Conservation (phyloP, 2,329 filamentous ascomycete genomes). For the Aspergillus neotritici region DNA sequence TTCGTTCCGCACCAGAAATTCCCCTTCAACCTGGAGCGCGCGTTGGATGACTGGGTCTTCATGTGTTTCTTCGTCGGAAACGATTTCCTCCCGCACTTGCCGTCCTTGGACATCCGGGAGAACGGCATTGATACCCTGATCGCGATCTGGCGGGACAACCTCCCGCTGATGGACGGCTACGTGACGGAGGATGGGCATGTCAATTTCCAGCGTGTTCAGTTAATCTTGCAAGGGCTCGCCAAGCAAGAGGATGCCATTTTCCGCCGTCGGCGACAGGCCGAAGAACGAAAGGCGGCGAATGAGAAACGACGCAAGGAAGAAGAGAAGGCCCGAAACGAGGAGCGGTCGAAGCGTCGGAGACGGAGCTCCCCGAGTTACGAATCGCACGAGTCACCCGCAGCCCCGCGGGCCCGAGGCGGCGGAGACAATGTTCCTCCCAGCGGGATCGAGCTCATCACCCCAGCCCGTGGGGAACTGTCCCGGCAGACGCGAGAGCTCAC, state of each 20-base stretch:
- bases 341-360: constrained; percentile 38
- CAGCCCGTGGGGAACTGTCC: constrained; percentile 49
- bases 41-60: constrained; percentile 96
- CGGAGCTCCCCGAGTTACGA: constrained; percentile 43
- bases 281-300: constrained; percentile 75
- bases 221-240: constrained; percentile 80
- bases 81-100: constrained; percentile 94
- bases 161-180: constrained; percentile 89
- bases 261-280: constrained; percentile 74
- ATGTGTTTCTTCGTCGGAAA: constrained; percentile 99
- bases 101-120: constrained; percentile 94
- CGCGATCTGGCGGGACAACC: constrained; percentile 92
- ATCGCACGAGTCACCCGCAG: constrained; percentile 27
- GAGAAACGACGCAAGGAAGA: constrained; percentile 73
- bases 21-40: constrained; percentile 85
- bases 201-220: constrained; percentile 77
- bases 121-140: constrained; percentile 95
- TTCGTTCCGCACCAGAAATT: constrained; percentile 77
- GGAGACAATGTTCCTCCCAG: constrained; percentile 34
- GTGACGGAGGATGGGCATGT: constrained; percentile 93
- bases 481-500: constrained; percentile 61
- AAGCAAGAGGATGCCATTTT: constrained; percentile 95
- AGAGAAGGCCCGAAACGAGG: constrained; percentile 49
- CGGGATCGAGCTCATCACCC: constrained; percentile 54
- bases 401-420: constrained; percentile 22